Conservation (phyloP, 805 yeast genomes). For the Nakazawaea holstii region DNA sequence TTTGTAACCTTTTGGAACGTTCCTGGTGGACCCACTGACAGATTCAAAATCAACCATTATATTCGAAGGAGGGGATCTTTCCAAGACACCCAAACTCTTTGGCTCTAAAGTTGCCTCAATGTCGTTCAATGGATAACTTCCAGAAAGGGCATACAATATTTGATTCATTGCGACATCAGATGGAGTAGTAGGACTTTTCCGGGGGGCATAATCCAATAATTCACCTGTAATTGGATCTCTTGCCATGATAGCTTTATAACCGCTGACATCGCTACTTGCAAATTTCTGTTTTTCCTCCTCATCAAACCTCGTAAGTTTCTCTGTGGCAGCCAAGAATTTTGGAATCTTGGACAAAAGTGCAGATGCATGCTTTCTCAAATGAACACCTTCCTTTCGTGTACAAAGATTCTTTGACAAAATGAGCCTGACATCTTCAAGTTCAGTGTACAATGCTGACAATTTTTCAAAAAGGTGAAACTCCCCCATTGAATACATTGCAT, state of each 20-base stretch:
- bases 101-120: conserved; percentile 35
- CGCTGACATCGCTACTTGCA: conserved; percentile 28
- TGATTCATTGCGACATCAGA: conserved; percentile 63
- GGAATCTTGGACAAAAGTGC: conserved; percentile 52
- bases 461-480: conserved; percentile 60
- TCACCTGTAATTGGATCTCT: conserved; percentile 59
- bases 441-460: conserved; percentile 45
- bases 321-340: conserved; percentile 48
- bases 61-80: conserved; percentile 52
- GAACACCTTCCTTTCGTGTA: conserved; percentile 45
- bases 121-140: conserved; percentile 56
- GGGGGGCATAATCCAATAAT: conserved; percentile 34
- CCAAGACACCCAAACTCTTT: conserved; percentile 38
- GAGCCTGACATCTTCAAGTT: conserved; percentile 54
- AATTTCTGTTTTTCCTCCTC: conserved; percentile 16
- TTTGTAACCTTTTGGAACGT: conserved; percentile 60
- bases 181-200: conserved; percentile 26
- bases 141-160: conserved; percentile 63
- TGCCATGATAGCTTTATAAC: conserved; percentile 62
- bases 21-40: conserved; percentile 51
- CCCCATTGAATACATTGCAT: conserved; percentile 65
- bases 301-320: conserved; percentile 25
- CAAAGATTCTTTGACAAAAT: conserved; percentile 44
- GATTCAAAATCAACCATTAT: conserved; percentile 73
- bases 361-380: conserved; percentile 47